phyloP scores from a whole-genome alignment of 1,284 basidiomycete species.

The Trichosporon sp. region DNA sequence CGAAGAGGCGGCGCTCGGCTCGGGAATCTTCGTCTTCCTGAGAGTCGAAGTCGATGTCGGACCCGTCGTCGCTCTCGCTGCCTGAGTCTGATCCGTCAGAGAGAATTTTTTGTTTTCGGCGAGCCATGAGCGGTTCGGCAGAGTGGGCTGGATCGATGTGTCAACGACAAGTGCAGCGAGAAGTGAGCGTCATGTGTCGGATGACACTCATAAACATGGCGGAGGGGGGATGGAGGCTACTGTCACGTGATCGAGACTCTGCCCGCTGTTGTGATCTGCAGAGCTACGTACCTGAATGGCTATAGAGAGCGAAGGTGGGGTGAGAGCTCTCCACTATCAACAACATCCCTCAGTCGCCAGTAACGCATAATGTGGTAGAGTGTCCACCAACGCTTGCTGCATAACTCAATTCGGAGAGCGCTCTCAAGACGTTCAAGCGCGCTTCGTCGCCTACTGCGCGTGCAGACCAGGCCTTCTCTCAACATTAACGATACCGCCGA shows the following conservation, averaged over 20 bases:
- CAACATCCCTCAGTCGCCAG: background rate
- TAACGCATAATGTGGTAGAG: background rate
- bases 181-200: too few species aligned
- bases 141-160: background rate
- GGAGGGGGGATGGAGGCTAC: too few species aligned
- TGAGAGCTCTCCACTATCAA: background rate
- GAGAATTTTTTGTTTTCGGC: constrained; percentile 70
- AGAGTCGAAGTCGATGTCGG: constrained; percentile 51
- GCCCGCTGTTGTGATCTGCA: background rate
- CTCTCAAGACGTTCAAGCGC: background rate
- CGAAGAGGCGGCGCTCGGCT: constrained; percentile 71
- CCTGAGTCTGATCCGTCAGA: constrained; percentile 66
- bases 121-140: constrained; percentile 60
- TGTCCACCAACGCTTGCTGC: background rate
- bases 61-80: constrained; percentile 51
- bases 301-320: background rate
- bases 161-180: too few species aligned
- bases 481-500: too few species aligned
- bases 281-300: background rate
- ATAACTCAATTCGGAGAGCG: background rate
- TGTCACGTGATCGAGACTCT: background rate
- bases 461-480: too few species aligned
- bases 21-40: constrained; percentile 60
- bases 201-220: too few species aligned
- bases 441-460: too few species aligned